A percentile compares a stretch with the other conserved stretches of the same genome.
These are phyloP conservation scores for Blepharisma japonicum DNA, from an alignment of 73 alveolate species.

Conservation along the genomic window DNA sequence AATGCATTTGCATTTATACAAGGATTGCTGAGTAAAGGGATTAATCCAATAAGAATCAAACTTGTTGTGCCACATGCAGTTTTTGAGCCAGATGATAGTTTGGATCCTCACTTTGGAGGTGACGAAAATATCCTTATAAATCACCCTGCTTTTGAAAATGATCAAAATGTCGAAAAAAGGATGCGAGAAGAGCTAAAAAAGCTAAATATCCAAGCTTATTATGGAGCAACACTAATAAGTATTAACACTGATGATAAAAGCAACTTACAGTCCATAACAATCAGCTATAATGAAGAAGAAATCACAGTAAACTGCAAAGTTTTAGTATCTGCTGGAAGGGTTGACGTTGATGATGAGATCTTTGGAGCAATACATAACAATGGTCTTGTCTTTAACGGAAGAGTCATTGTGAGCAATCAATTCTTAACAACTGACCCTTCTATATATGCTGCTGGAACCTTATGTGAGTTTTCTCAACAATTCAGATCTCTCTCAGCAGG, in stretches of 20 bases:
- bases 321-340: constrained; percentile 92
- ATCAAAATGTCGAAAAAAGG: constrained; percentile 58
- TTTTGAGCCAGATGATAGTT: constrained; percentile 67
- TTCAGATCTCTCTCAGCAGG: constrained; percentile 90
- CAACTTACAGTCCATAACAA: constrained; percentile 46
- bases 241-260: constrained; percentile 65
- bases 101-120: constrained; percentile 65
- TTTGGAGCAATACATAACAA: constrained; percentile 94
- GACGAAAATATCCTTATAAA: constrained; percentile 47
- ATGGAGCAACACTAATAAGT: constrained; percentile 51
- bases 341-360: constrained; percentile 95
- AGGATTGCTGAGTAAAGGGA: constrained; percentile 89
- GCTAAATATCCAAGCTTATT: constrained; percentile 59
- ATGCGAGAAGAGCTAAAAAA: constrained; percentile 49
- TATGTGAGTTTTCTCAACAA: constrained; percentile 97
- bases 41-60: constrained; percentile 84
- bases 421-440: constrained; percentile 95
- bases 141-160: constrained; percentile 78
- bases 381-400: constrained; percentile 97
- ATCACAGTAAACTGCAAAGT: constrained; percentile 67
- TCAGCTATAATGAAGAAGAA: constrained; percentile 17
- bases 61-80: constrained; percentile 84
- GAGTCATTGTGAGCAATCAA: constrained; percentile 93
- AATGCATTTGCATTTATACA: constrained; percentile 84
- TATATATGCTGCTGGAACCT: constrained; percentile 96